Evolutionary conservation across 202 grass and related monocot genomes (phyloP), one percentile per base, ranked within the genome.

Genomic region (Panicum virgatum): DNA sequence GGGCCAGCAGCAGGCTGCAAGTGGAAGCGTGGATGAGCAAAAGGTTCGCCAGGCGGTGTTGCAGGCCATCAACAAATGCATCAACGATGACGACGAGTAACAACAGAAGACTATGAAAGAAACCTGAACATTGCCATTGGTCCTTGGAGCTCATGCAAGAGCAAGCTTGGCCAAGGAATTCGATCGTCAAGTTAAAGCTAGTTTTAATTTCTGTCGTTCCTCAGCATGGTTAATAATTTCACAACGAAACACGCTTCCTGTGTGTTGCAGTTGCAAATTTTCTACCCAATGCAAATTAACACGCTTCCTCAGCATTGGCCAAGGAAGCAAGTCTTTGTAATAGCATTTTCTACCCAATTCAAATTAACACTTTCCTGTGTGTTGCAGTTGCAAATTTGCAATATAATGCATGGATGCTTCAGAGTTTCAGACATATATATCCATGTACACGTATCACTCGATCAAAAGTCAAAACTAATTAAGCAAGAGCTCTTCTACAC

Each of bases 61-160:
- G 38, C 79, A 88, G 64, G 92, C 92, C 72, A 89, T 91, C 81
- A 77, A 57, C 22, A 94, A 85, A 71, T 87, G 83, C 77, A 83
- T 51, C 40, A 77, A 80, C 23, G 32, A 37, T 16, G n/a, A 66
- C 26, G 82, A 22, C n/a, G 19, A 53, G 20, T 6, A 83, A 66
- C 22, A 83, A 66, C 22, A 23, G 16, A 30, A 7, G 36, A 14
- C 1, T 26, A 4, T 42, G 37, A 68, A 53, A 20, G 18, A 53
- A n/a, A 16, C 39, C 66, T 44, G 11, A 69, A 44, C 23, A 45
- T 44, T 69, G 37, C 20, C 20, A 6, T 25, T 68, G 39, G n/a
- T 40, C 5, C 6, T 69, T 26, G n/a, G 22, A 69, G 66, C 39
- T n/a, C n/a, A n/a, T n/a, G 39, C 66, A 69, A 69, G 39, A 39